A percentile compares a stretch with the other conserved stretches of the same genome.
Evolutionary conservation across 192 early-diverging fungal genomes (phyloP).

Genomic region (Backusella circina): DNA sequence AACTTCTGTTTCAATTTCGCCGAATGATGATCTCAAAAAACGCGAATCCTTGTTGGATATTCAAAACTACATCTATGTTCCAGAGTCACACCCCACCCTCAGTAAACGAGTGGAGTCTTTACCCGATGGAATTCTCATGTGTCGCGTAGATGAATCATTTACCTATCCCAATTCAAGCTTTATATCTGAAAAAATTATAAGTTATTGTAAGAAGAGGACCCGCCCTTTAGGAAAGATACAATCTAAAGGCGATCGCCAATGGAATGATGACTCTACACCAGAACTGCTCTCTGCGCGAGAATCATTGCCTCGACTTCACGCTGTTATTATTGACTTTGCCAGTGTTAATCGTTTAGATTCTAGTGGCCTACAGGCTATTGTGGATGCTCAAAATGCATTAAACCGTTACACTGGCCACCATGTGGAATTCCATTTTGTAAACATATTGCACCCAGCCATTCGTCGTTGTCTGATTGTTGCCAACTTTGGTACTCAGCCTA

Average conservation of each 20-base stretch:
- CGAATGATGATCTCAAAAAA: background rate
- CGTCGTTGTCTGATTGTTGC: constrained; percentile 28
- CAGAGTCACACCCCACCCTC: constrained; percentile 22
- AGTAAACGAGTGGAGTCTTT: constrained; percentile 27
- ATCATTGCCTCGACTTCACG: constrained; percentile 26
- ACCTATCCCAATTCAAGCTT: constrained; percentile 73
- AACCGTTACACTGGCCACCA: constrained; percentile 29
- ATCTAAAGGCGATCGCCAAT: constrained; percentile 26
- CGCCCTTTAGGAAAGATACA: background rate
- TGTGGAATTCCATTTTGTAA: constrained; percentile 37
- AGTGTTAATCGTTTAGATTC: constrained; percentile 36
- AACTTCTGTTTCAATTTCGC: background rate
- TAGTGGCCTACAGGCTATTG: constrained; percentile 35
- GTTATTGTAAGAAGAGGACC: constrained; percentile 22
- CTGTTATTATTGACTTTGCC: constrained; percentile 33
- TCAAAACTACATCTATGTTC: constrained; percentile 31
- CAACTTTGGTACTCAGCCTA: constrained; percentile 30
- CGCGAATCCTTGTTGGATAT: background rate
- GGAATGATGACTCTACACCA: constrained; percentile 31
- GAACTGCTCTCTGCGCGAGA: constrained; percentile 26
- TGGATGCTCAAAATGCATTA: constrained; percentile 31
- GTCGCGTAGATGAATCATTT: constrained; percentile 66
- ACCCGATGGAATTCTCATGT: constrained; percentile 66
- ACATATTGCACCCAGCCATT: constrained; percentile 27
- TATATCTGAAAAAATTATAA: constrained; percentile 54